Base-by-base conservation (phyloP, 1,284 basidiomycete species). In the Melampsora americana region DNA sequence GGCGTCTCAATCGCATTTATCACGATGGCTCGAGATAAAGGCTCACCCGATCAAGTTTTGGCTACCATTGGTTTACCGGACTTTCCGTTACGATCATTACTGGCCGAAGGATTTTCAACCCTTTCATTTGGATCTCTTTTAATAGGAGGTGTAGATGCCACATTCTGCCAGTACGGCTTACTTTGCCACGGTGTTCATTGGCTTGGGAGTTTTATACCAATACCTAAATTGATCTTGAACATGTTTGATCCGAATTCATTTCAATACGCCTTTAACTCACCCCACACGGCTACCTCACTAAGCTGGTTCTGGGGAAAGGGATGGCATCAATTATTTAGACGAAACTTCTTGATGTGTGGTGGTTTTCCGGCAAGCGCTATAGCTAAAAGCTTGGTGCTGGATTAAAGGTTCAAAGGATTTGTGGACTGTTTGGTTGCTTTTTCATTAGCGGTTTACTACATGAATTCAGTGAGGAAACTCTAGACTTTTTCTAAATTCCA, bases 291-390 rank as follows among this genome's bases (percentile, higher is more conserved):
- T 0, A 84, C 84, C 5, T 87, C 86, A 1, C 79, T 88, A 32
- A 82, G 82, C 46, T 85, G 86, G 12, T 86, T 87, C 77, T 88
- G 87, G 86, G 84, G 77, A 78, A 82, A 78, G 83, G 84, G 73
- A 56, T 89, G 82, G 87, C 87, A 88, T 80, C 72, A 66, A 50
- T 74, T 74, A 23, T 65, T 74, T 16, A 28, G 72, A 20, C 32
- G 62, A 12, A 50, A 59, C 18, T 62, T 74, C n/a, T 30, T 74
- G 28, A 56, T 74, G 28, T 74, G 64, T 26, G 72, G 53, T 42
- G 72, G 48, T 0, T 20, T 73, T 26, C 71, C 71, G 20, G 71
- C 71, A 2, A 50, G 62, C 42, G 53, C 53, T 26, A 20, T 66
- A 1, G 71, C 71, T n/a, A 48, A 60, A 53, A 32, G 35, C 23